Base-by-base conservation (phyloP, 2,329 filamentous ascomycete genomes). In the Neofusicoccum laricinum region DNA sequence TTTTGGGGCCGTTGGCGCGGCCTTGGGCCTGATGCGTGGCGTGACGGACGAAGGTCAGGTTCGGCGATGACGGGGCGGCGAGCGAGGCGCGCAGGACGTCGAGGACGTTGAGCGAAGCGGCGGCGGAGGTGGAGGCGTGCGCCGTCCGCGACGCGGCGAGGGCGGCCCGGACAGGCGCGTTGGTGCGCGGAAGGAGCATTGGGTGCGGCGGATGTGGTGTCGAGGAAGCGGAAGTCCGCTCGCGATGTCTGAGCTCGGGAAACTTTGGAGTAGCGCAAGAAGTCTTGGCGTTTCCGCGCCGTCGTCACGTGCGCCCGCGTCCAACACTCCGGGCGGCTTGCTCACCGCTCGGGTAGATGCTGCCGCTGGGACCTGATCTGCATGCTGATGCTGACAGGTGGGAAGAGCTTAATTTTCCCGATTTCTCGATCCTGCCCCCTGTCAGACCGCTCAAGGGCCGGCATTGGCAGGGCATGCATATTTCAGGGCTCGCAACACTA, bases 1-100 rank as follows among this genome's bases (percentile, higher is more conserved):
- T 85, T 73, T 88, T 88, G 32, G 87, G 85, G 68, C 86, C 86
- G 73, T 90, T 96, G 78, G 88, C 87, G 66, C 85, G 82, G 71
- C 87, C 86, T 80, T 89, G 86, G 30, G 86, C 78, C 70, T 86
- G 84, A 80, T 90, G 87, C 15, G 86, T 85, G 68, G 88, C 87
- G 73, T 88, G 79, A 74, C 88, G 81, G 67, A 84, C 76, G 70
- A 83, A 81, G 46, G 77, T 78, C 70, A 83, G 76, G 49, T 73
- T 70, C 49, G 76, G 72, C 64, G 75, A 70, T 55, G 69, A 19
- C 40, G 63, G 38, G 19, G 61, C 62, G 36, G 61, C 55, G 49
- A 63, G 32, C 41, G 59, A 64, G 38, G 50, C 50, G 25, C 64
- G 66, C 15, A 68, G 66, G 61, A 69, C 65, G 48, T 72, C 59